Conservation (phyloP, 805 yeast genomes). For the Phaffomyces antillensis region DNA sequence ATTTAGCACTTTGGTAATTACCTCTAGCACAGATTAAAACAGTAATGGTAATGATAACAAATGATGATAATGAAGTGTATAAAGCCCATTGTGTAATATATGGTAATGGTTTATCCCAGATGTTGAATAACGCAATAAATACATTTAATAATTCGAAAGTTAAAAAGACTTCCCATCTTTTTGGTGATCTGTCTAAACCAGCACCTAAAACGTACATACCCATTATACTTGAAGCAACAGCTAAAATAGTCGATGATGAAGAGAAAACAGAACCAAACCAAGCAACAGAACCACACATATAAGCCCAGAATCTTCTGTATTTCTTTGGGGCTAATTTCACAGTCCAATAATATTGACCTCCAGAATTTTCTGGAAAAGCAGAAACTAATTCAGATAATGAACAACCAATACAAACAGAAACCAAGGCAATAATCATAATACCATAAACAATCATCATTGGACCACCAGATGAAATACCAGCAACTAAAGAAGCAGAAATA, state of each 20-base stretch:
- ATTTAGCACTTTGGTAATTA: slow-evolving; percentile 39
- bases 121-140: slow-evolving; percentile 36
- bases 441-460: slow-evolving; percentile 53
- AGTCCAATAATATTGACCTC: slow-evolving; percentile 55
- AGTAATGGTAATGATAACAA: slow-evolving; percentile 42
- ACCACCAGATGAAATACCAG: slow-evolving; percentile 50
- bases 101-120: slow-evolving; percentile 45
- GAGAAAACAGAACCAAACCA: slow-evolving; percentile 59
- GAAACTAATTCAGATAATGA: slow-evolving; percentile 44
- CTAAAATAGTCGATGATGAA: slow-evolving; percentile 47
- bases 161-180: slow-evolving; percentile 48
- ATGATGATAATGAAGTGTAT: slow-evolving; percentile 44
- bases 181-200: slow-evolving; percentile 27
- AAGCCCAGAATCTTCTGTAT: slow-evolving; percentile 32
- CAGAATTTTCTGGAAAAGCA: slow-evolving; percentile 44
- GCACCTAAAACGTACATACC: slow-evolving; percentile 39
- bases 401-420: slow-evolving; percentile 40
- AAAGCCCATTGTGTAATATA: slow-evolving; percentile 39
- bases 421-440: slow-evolving; percentile 39
- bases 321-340: slow-evolving; percentile 39
- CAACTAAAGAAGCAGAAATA: slow-evolving; percentile 45
- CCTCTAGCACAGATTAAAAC: slow-evolving; percentile 45
- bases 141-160: slow-evolving; percentile 38
- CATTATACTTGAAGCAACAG: slow-evolving; percentile 42
- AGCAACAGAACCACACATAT: slow-evolving; percentile 49